A percentile compares a stretch with the other conserved stretches of the same genome.
Evolutionary conservation across 2,329 filamentous ascomycete genomes (phyloP).

Genomic region (Chaetomium olivaceum): DNA sequence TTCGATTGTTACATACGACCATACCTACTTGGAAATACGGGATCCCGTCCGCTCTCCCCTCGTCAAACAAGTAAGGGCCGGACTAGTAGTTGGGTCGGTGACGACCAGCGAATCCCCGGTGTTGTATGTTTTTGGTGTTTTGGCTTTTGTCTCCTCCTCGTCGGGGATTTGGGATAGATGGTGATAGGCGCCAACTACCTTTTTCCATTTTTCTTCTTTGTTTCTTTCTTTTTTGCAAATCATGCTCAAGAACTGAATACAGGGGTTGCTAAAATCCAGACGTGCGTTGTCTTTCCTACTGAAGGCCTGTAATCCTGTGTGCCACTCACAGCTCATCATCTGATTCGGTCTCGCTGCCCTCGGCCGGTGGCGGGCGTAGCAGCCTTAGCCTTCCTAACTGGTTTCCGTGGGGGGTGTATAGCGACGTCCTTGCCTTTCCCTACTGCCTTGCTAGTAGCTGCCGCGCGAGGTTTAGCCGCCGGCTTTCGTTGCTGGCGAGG

Average conservation of each 20-base stretch:
- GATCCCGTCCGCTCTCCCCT: too few relatives aligned
- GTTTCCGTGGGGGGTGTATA: slow-evolving; percentile 18
- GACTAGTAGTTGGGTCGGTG: too few relatives aligned
- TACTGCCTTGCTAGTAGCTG: slow-evolving; percentile 2
- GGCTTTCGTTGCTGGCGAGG: slow-evolving; percentile 12
- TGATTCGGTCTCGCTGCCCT: slow-evolving; percentile 53
- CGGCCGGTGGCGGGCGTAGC: slow-evolving; percentile 34
- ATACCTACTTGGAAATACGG: too few relatives aligned
- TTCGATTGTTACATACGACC: too few relatives aligned
- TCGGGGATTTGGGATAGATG: background rate
- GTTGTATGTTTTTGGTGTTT: too few relatives aligned
- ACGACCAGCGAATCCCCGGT: too few relatives aligned
- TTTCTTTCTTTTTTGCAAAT: background rate
- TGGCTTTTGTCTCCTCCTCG: too few relatives aligned
- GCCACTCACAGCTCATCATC: slow-evolving; percentile 54
- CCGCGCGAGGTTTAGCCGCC: background rate
- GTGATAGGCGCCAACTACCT: background rate
- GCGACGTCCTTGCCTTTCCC: slow-evolving; percentile 24
- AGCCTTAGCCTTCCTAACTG: slow-evolving; percentile 12
- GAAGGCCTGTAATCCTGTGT: background rate
- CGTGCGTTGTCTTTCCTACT: background rate
- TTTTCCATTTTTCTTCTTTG: background rate
- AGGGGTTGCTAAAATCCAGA: background rate
- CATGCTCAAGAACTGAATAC: background rate
- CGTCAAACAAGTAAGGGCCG: too few relatives aligned